Base-by-base conservation (phyloP, 768 basidiomycete genomes). In the Naematelia encephala region DNA sequence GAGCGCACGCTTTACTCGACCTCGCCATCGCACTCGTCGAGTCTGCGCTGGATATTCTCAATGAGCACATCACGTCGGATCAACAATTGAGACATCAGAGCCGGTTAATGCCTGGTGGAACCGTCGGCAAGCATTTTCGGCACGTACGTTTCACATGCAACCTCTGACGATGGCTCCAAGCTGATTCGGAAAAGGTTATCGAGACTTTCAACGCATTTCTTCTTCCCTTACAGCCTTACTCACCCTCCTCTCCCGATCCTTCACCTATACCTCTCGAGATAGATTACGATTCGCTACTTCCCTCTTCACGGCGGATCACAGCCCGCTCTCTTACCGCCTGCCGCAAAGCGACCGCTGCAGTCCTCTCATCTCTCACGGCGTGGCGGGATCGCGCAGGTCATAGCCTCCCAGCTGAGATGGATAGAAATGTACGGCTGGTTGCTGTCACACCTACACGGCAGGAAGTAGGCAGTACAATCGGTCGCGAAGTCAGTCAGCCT, bases 391-490 rank as follows among this genome's bases (percentile, higher is more conserved):
- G 42, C 25, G 42, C 43, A 29, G 16, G 21, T 16, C 21, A 5
- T 5, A 56, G 63, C 3, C 45, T 73, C 27, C 64, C 64, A 13
- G 46, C 21, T 2, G 58, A 62, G 52, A 62, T 73, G 63, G 52
- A 53, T 4, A 47, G 54, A 27, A 16, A 54, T 34, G 68, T 73
- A n/a, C 47, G 28, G 22, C 55, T 73, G n/a, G 49, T 61, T 5
- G 72, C 72, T 43, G 61, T 73, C 22, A 73, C 72, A 44, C 72
- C 72, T 22, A 70, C 69, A 16, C 52, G 51, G 54, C 67, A 73
- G 57, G 57, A 59, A 16, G 64, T 73, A 61, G 54, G 49, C 19
- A 62, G 57, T 26, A 73, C 55, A 25, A 34, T 73, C 0, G 72
- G 72, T 4, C 53, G 72, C 56, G 72, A 73, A 60, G 71, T 73